Conservation (phyloP, 805 yeast genomes). For the Citeromyces matritensis region DNA sequence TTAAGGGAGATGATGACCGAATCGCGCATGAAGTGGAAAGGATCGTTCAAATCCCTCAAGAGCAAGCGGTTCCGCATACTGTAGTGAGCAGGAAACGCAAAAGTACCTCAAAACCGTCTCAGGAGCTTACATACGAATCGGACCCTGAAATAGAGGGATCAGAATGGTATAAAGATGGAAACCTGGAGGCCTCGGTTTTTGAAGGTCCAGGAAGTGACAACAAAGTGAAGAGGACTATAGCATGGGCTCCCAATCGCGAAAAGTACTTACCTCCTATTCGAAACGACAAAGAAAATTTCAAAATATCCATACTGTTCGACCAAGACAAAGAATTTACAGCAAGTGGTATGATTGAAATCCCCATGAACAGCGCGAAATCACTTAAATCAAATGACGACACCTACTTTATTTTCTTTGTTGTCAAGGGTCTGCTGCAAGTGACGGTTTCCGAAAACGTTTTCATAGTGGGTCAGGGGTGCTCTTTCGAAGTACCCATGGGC, state of each 20-base stretch:
- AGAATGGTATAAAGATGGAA: constrained; percentile 33
- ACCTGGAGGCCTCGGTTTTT: constrained; percentile 29
- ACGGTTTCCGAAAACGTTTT: constrained; percentile 43
- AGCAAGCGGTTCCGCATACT: background rate
- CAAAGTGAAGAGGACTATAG: constrained; percentile 31
- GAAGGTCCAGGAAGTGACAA: constrained; percentile 32
- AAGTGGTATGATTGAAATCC: constrained; percentile 58
- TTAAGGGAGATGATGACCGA: constrained; percentile 23
- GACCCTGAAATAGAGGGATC: constrained; percentile 26
- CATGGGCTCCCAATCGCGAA: constrained; percentile 49
- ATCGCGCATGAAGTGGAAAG: constrained; percentile 10
- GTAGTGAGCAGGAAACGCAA: background rate
- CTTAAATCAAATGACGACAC: constrained; percentile 48
- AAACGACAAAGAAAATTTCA: constrained; percentile 35
- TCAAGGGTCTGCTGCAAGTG: constrained; percentile 58
- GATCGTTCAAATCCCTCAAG: background rate
- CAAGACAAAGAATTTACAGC: constrained; percentile 51
- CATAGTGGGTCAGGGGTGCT: constrained; percentile 54
- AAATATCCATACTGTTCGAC: constrained; percentile 50
- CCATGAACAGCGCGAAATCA: constrained; percentile 45
- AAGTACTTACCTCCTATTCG: constrained; percentile 23
- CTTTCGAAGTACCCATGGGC: constrained; percentile 71
- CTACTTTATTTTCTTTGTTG: constrained; percentile 60
- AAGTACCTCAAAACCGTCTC: constrained; percentile 2
- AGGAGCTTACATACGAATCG: constrained; percentile 8